phyloP scores from a whole-genome alignment of 106 monocot genomes.

The Apostasia shenzhenica region DNA sequence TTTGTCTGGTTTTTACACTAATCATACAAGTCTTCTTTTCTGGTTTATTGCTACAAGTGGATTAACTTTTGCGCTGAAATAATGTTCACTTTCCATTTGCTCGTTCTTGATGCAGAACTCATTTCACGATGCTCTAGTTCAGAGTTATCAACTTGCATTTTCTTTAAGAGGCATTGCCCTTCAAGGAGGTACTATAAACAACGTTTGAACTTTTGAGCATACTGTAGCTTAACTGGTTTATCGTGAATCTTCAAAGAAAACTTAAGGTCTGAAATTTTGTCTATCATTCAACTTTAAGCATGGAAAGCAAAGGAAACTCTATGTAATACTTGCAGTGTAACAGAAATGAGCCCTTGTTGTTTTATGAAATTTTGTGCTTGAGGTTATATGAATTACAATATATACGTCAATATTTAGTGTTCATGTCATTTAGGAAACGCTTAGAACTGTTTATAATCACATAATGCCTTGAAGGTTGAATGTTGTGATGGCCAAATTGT shows the following conservation, averaged over 20 bases:
- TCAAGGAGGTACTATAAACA: constrained; percentile 30
- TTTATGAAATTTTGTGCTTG: too few relatives aligned
- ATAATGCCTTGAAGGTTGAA: too few relatives aligned
- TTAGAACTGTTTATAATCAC: too few relatives aligned
- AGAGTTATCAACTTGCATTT: constrained; percentile 90
- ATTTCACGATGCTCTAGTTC: constrained; percentile 47
- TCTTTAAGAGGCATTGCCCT: constrained; percentile 66
- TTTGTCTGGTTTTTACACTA: not conserved
- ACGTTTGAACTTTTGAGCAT: not conserved
- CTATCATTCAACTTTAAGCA: not conserved
- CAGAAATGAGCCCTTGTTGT: not conserved
- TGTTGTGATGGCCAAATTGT: too few relatives aligned
- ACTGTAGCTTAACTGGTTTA: not conserved
- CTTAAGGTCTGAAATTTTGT: not conserved
- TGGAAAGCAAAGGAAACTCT: not conserved
- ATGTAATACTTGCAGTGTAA: not conserved
- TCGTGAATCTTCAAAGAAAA: not conserved
- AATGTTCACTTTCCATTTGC: not conserved
- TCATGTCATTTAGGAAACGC: too few relatives aligned
- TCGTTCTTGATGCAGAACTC: constrained; percentile 39
- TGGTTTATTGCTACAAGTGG: not conserved
- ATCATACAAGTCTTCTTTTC: not conserved
- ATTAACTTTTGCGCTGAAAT: not conserved
- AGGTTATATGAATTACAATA: too few relatives aligned
- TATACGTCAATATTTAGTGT: too few relatives aligned